A percentile compares a stretch with the other conserved stretches of the same genome.
Conservation (phyloP, 2,329 filamentous ascomycete genomes). For the Epichloe baconii region DNA sequence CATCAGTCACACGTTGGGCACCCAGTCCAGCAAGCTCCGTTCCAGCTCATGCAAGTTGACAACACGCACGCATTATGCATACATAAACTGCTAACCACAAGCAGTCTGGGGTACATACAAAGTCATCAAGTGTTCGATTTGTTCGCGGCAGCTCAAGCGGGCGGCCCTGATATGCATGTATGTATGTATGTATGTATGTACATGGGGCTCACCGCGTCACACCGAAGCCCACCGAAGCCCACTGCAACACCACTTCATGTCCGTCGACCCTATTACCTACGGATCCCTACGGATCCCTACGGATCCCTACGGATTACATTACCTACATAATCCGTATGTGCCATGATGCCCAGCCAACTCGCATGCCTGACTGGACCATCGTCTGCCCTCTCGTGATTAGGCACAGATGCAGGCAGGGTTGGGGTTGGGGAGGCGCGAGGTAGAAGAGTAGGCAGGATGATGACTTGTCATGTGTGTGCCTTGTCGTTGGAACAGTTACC, state of each 20-base stretch:
- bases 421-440: background rate
- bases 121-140: background rate
- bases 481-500: background rate
- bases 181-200: too few species aligned
- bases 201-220: too few species aligned
- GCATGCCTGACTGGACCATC: conserved; percentile 1
- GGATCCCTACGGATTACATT: too few species aligned
- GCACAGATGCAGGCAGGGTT: conserved; percentile 2
- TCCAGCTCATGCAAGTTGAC: background rate
- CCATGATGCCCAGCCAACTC: background rate
- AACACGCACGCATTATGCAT: background rate
- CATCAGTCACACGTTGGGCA: conserved; percentile 1
- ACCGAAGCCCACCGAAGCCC: too few species aligned
- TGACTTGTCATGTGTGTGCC: background rate
- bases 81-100: background rate
- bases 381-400: conserved; percentile 3
- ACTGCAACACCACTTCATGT: background rate
- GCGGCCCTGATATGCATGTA: background rate
- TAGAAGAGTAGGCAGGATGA: background rate
- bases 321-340: background rate
- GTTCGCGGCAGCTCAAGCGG: background rate
- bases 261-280: background rate
- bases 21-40: background rate
- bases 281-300: too few species aligned
- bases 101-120: conserved; percentile 1